phyloP scores from a whole-genome alignment of 768 basidiomycete species.

The Suillus decipiens region DNA sequence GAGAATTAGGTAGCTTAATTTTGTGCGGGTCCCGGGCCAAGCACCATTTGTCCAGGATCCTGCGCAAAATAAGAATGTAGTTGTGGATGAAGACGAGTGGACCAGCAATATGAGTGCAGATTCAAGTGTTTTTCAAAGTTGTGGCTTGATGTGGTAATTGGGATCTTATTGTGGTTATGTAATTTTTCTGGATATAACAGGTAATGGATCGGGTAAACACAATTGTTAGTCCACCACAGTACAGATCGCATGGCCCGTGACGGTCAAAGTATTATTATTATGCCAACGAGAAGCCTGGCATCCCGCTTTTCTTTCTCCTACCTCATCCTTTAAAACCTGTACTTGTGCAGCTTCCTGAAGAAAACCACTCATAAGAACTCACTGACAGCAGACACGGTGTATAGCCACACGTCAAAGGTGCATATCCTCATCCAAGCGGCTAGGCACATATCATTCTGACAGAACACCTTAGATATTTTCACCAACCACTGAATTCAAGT shows the following conservation, averaged over 20 bases:
- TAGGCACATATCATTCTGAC: conserved; percentile 8
- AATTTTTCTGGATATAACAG: conserved; percentile 21
- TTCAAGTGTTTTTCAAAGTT: no score
- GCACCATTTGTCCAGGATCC: not conserved
- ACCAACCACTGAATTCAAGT: not conserved
- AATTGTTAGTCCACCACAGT: conserved; percentile 19
- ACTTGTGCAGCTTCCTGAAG: not conserved
- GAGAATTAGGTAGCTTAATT: not conserved
- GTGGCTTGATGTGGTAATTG: not conserved
- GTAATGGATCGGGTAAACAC: conserved; percentile 20
- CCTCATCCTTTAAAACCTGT: conserved; percentile 1
- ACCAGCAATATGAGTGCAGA: not conserved
- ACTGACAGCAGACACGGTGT: conserved; percentile 1
- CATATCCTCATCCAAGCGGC: conserved; percentile 12
- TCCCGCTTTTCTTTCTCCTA: conserved; percentile 13
- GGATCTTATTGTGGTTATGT: conserved; percentile 28
- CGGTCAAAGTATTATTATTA: conserved; percentile 5
- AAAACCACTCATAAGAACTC: not conserved
- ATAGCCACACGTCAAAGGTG: conserved; percentile 15
- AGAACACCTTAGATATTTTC: not conserved
- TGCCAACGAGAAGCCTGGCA: conserved; percentile 4
- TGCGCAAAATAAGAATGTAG: not conserved
- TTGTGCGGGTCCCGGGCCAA: not conserved
- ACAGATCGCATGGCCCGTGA: not conserved
- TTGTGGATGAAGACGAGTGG: not conserved